Evolutionary conservation across 306 rosid species (phyloP).

Genomic region (Gastrolobium bilobum): DNA sequence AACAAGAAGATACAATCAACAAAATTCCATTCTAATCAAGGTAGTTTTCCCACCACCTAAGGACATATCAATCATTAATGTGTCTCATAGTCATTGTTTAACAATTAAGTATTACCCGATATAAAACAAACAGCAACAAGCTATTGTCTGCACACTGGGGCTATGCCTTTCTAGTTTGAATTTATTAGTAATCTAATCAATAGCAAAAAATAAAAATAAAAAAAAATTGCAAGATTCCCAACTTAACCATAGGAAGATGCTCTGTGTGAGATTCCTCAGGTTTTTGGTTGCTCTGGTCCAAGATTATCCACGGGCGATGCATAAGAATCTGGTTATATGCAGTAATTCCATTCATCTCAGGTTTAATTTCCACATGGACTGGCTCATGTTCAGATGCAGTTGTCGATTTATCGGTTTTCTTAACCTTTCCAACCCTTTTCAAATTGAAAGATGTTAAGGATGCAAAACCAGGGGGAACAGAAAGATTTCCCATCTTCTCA

Average conservation of each 20-base stretch:
- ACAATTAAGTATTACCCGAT: conserved; percentile 24
- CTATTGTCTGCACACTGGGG: not conserved
- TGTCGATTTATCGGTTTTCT: conserved; percentile 47
- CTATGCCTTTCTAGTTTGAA: conserved; percentile 32
- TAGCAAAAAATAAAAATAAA: not conserved
- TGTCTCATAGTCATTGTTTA: not conserved
- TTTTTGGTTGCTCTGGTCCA: conserved; percentile 49
- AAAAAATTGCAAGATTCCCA: conserved; percentile 36
- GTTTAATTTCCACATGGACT: conserved; percentile 33
- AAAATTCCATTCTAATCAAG: conserved; percentile 14
- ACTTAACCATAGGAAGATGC: conserved; percentile 61
- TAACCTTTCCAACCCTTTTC: conserved; percentile 57
- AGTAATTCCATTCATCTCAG: conserved; percentile 46
- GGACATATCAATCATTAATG: conserved; percentile 20
- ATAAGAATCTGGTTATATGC: conserved; percentile 43
- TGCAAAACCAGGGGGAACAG: conserved; percentile 79
- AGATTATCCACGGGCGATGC: conserved; percentile 72
- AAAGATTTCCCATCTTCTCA: conserved; percentile 47
- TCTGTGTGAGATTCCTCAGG: conserved; percentile 53
- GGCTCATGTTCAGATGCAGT: conserved; percentile 51
- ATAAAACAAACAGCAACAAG: not conserved
- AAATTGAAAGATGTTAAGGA: conserved; percentile 71
- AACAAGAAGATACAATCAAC: not conserved
- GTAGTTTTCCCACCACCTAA: conserved; percentile 30
- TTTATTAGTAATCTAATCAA: conserved; percentile 28